phyloP scores from a whole-genome alignment of 73 alveolate species.

The Paramecium pentaurelia region DNA sequence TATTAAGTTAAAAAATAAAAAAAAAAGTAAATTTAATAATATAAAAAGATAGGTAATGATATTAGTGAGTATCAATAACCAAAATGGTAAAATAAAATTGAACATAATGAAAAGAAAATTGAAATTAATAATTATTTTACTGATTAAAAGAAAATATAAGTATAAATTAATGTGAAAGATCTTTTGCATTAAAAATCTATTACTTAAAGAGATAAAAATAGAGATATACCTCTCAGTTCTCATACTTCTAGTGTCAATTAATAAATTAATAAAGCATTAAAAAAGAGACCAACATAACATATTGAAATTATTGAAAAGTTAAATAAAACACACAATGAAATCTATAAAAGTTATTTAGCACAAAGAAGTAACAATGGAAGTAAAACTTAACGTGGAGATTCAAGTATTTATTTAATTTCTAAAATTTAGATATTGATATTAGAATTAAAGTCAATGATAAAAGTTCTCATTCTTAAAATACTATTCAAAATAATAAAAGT shows the following conservation, averaged over 20 bases:
- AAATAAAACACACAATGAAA: conserved; percentile 46
- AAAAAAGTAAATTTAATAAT: background rate
- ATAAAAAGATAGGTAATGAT: conserved; percentile 33
- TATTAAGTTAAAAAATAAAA: background rate
- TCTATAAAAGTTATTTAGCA: conserved; percentile 17
- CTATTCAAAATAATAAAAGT: background rate
- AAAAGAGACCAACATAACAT: conserved; percentile 33
- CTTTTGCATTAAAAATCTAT: background rate
- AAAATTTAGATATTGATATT: background rate
- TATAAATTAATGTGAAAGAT: conserved; percentile 26
- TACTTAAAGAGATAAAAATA: background rate
- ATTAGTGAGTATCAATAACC: background rate
- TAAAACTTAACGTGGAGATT: conserved; percentile 37
- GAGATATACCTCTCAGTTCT: background rate
- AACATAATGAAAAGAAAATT: conserved; percentile 42
- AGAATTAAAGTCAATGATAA: background rate
- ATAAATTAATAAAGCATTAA: background rate
- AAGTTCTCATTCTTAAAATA: background rate
- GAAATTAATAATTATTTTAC: conserved; percentile 44
- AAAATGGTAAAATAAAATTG: background rate
- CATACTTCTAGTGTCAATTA: background rate
- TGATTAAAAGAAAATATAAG: conserved; percentile 11
- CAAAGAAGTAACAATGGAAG: background rate
- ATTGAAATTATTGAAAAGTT: conserved; percentile 24
- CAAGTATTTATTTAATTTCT: background rate